Evolutionary conservation across 2,329 filamentous ascomycete genomes (phyloP), one percentile per base, ranked within the genome.

Genomic region (Fusarium sp.): DNA sequence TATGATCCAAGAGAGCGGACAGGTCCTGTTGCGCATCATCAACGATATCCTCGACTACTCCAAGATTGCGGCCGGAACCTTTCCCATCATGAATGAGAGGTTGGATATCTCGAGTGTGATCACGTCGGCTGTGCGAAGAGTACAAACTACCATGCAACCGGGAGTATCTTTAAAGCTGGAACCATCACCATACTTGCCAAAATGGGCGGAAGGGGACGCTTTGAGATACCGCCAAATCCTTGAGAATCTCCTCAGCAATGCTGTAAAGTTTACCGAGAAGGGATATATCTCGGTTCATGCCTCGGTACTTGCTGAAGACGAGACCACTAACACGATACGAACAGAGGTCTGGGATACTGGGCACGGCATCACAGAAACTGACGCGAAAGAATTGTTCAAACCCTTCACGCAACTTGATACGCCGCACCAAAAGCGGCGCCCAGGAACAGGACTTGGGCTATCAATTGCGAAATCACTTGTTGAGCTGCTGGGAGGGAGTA

Each of bases 21-120:
- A 18, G 12, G 38, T 63, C 3, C 38, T 65, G 3, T 17, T 65
- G 5, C 57, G 45, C 10, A 63, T 65, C 7, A 38, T 65, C 45
- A 65, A 63, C 42, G 62, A 65, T 51, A 65, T 65, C 8, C 62
- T 65, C 5, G 62, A 65, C 39, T 65, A 65, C 5, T 65, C 62
- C 0, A 65, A 63, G 12, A 52, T 65, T 26, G 26, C 45, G 20
- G 62, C 45, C 4, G 58, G 33, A n/a, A 63, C 45, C 5, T 65
- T 65, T 44, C 15, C 62, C 9, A 38, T 65, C 5, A 38, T 28
- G 31, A 65, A 52, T 11, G 39, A 36, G 5, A 39, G 9, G 22
- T 2, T 65, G 5, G 24, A 63, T 11, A 54, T 65, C 0, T 3
- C 33, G 2, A 35, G 17, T 20, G 24, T 65, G 18, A 41, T 65